Evolutionary conservation across 192 early-diverging fungal genomes (phyloP).

Genomic region (Gorgonomyces haynaldii): DNA sequence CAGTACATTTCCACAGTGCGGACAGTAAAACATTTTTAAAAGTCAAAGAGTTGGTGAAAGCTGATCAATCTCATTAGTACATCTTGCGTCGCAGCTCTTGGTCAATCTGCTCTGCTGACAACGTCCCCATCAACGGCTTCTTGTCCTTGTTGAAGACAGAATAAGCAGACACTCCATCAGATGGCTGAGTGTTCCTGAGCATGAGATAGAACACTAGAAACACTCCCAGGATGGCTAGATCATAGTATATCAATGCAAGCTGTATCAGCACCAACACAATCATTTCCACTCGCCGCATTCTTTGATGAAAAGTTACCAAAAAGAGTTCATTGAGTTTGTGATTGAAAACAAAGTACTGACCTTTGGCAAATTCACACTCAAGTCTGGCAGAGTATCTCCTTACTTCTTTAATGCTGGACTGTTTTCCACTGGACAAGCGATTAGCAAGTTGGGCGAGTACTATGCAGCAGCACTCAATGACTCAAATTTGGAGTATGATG

Average conservation of each 20-base stretch:
- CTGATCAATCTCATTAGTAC: neutral
- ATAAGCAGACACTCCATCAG: neutral
- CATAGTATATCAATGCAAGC: neutral
- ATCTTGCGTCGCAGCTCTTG: neutral
- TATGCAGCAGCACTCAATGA: constrained; percentile 80
- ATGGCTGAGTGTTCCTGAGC: neutral
- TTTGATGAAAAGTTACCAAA: constrained; percentile 54
- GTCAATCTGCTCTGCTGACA: neutral
- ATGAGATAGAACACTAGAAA: neutral
- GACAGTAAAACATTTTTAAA: constrained; percentile 94
- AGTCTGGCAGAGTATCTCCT: constrained; percentile 83
- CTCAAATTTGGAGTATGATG: constrained; percentile 58
- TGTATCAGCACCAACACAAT: neutral
- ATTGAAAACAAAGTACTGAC: constrained; percentile 72
- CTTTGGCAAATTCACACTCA: constrained; percentile 85
- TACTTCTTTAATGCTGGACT: constrained; percentile 98
- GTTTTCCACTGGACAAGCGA: constrained; percentile 81
- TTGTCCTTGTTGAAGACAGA: neutral
- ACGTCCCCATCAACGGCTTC: neutral
- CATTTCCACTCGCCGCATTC: neutral
- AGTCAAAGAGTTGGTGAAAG: neutral
- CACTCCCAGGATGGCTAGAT: too few relatives aligned
- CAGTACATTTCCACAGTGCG: constrained; percentile 75
- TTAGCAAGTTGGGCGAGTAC: constrained; percentile 73
- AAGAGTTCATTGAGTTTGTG: constrained; percentile 87